Evolutionary conservation across 2,329 filamentous ascomycete species (phyloP).

Genomic region (Rasamsonia emersonii): DNA sequence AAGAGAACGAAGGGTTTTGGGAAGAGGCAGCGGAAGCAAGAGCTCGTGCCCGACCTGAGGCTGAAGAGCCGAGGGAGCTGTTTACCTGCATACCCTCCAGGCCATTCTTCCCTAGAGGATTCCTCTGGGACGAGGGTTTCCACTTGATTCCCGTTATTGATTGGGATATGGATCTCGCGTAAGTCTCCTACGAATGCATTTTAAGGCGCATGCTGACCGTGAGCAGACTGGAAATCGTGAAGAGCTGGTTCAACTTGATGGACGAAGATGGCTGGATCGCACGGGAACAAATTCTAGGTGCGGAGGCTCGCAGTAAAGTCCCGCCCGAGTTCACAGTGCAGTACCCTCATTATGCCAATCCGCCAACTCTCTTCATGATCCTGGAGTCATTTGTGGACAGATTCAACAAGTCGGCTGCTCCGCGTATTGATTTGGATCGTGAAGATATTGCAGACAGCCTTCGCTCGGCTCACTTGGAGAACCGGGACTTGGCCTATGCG

Average conservation of each 20-base stretch:
- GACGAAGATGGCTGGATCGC: slow-evolving; percentile 97
- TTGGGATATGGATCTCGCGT: slow-evolving; percentile 84
- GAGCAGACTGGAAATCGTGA: slow-evolving; percentile 64
- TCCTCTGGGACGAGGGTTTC: slow-evolving; percentile 97
- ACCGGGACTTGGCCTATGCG: slow-evolving; percentile 57
- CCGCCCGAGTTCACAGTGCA: slow-evolving; percentile 87
- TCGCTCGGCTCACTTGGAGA: slow-evolving; percentile 58
- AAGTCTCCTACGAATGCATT: slow-evolving; percentile 16
- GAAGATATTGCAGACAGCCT: slow-evolving; percentile 35
- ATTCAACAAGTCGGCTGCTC: slow-evolving; percentile 26
- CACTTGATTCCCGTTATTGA: slow-evolving; percentile 85
- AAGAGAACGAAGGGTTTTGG: slow-evolving; percentile 94
- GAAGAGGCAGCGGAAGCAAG: slow-evolving; percentile 78
- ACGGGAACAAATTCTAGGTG: slow-evolving; percentile 86
- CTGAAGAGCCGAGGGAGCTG: slow-evolving; percentile 77
- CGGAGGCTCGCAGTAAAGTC: slow-evolving; percentile 90
- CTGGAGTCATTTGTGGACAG: slow-evolving; percentile 78
- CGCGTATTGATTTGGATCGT: slow-evolving; percentile 15
- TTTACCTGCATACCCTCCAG: slow-evolving; percentile 88
- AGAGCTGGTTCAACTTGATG: slow-evolving; percentile 93
- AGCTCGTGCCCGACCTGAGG: slow-evolving; percentile 55
- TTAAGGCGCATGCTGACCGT: slow-evolving; percentile 11
- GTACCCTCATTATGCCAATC: slow-evolving; percentile 96
- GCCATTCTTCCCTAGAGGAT: slow-evolving; percentile 92
- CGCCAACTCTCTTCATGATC: slow-evolving; percentile 86